These are phyloP conservation scores for Warburgia ugandensis DNA, from an alignment of 164 flowering plant species.

Conservation along the genomic window DNA sequence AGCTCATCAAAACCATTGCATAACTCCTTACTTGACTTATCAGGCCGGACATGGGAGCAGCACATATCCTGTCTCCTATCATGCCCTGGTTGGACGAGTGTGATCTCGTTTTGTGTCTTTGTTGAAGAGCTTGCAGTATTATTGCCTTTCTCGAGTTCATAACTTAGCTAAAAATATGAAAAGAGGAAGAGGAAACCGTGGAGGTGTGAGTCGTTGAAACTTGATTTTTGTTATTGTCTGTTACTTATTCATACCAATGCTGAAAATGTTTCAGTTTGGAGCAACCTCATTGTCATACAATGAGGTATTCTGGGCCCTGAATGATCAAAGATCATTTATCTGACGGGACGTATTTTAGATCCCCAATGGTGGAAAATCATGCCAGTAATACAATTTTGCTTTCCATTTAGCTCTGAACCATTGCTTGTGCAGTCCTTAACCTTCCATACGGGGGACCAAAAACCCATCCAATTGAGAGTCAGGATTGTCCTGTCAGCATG, in stretches of 20 bases:
- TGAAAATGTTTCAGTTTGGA: not conserved
- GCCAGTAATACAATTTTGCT: too few species aligned
- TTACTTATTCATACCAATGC: too few species aligned
- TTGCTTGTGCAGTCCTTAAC: too few species aligned
- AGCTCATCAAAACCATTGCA: not conserved
- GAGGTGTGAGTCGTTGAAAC: not conserved
- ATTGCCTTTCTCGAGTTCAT: conserved; percentile 7
- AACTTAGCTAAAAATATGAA: conserved; percentile 2
- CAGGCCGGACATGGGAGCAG: not conserved
- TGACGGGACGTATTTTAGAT: too few species aligned
- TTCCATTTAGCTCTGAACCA: too few species aligned
- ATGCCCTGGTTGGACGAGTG: not conserved
- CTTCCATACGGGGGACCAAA: too few species aligned
- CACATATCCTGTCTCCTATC: not conserved
- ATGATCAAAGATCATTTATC: too few species aligned
- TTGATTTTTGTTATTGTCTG: too few species aligned
- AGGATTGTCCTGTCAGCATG: too few species aligned
- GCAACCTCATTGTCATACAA: not conserved
- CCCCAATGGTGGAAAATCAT: too few species aligned
- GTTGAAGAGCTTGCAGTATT: conserved; percentile 3
- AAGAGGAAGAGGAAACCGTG: not conserved
- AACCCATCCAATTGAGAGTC: too few species aligned
- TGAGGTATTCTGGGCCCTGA: not conserved
- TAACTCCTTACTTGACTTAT: not conserved
- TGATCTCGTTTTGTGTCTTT: conserved; percentile 1